Evolutionary conservation across 1,284 basidiomycete species (phyloP).

Genomic region (Meripilus lineatus): DNA sequence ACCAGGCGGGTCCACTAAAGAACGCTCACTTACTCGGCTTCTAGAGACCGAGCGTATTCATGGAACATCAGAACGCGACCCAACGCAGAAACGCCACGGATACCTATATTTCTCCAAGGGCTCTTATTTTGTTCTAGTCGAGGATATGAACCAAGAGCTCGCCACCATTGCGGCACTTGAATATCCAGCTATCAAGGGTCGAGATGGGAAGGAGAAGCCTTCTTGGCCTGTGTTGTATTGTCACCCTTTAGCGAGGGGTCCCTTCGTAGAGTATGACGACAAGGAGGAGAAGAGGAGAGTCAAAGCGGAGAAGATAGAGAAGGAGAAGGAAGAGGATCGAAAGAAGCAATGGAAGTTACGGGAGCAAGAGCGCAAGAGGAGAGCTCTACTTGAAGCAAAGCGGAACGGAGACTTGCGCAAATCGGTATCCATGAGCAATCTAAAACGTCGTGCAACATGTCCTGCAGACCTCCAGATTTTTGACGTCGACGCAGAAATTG

Average conservation of each 20-base stretch:
- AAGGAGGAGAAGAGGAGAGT: conserved; percentile 64
- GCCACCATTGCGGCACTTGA: conserved; percentile 68
- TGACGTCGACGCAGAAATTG: conserved; percentile 31
- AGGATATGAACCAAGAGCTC: conserved; percentile 81
- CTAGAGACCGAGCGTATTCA: conserved; percentile 86
- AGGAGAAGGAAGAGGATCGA: conserved; percentile 40
- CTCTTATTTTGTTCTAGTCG: conserved; percentile 82
- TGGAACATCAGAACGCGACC: conserved; percentile 90
- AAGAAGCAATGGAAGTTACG: conserved; percentile 33
- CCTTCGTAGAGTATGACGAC: conserved; percentile 70
- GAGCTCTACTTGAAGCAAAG: conserved; percentile 36
- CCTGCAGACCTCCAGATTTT: conserved; percentile 38
- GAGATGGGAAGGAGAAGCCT: conserved; percentile 45
- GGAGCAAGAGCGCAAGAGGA: conserved; percentile 34
- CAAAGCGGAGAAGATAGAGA: conserved; percentile 47
- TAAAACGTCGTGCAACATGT: conserved; percentile 47
- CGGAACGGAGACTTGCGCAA: conserved; percentile 61
- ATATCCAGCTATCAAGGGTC: conserved; percentile 49
- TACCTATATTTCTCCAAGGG: conserved; percentile 85
- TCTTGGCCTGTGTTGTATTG: conserved; percentile 72
- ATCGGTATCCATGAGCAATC: conserved; percentile 73
- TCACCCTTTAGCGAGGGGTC: conserved; percentile 64
- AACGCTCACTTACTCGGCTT: conserved; percentile 55
- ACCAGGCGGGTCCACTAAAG: conserved; percentile 20
- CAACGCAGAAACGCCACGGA: conserved; percentile 81